A percentile compares a stretch with the other conserved stretches of the same genome.
phyloP scores from a whole-genome alignment of 805 yeast genomes.

The Pichia heedii region DNA sequence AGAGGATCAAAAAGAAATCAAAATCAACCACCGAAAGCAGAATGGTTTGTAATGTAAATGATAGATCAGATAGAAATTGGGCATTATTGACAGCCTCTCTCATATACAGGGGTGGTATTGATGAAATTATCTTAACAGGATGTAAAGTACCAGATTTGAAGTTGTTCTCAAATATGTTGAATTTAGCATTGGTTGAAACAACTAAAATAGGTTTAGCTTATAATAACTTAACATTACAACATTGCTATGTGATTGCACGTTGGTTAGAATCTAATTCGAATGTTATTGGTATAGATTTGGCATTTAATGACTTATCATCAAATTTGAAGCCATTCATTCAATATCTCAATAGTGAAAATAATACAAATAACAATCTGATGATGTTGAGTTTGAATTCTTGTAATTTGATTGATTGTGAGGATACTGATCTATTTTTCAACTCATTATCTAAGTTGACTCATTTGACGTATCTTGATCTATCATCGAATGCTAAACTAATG shows the following conservation, averaged over 20 bases:
- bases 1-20: slow-evolving; percentile 28
- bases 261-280: slow-evolving; percentile 44
- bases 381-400: slow-evolving; percentile 62
- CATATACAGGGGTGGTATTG: slow-evolving; percentile 62
- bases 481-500: slow-evolving; percentile 59
- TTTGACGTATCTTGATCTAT: slow-evolving; percentile 66
- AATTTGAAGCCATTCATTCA: slow-evolving; percentile 32
- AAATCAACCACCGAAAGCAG: slow-evolving; percentile 15
- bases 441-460: slow-evolving; percentile 44
- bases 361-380: slow-evolving; percentile 22
- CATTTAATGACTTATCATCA: slow-evolving; percentile 61
- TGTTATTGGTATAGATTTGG: slow-evolving; percentile 69
- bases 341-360: slow-evolving; percentile 13
- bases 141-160: slow-evolving; percentile 51
- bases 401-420: slow-evolving; percentile 43
- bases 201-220: slow-evolving; percentile 68
- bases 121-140: slow-evolving; percentile 73
- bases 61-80: slow-evolving; percentile 82
- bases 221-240: slow-evolving; percentile 54
- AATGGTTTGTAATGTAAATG: slow-evolving; percentile 40
- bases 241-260: slow-evolving; percentile 43
- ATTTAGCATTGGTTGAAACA: slow-evolving; percentile 49
- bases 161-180: slow-evolving; percentile 46
- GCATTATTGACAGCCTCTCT: slow-evolving; percentile 61
- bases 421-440: slow-evolving; percentile 40